A percentile compares a stretch with the other conserved stretches of the same genome.
These are phyloP conservation scores for Fonsecaea pedrosoi DNA, from an alignment of 2,329 filamentous ascomycete species.

Conservation along the genomic window DNA sequence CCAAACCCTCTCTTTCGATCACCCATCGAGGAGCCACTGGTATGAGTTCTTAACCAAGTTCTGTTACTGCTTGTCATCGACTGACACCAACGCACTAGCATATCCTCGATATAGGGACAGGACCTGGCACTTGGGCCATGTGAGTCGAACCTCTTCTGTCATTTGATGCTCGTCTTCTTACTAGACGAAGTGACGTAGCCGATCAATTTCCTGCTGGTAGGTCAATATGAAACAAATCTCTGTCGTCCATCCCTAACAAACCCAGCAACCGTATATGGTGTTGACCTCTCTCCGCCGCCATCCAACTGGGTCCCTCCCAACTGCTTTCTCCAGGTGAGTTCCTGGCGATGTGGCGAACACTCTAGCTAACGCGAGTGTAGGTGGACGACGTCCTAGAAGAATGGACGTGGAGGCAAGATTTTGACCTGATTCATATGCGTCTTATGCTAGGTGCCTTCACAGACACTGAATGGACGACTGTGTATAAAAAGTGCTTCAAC, in stretches of 20 bases:
- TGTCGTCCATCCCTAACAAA: background rate
- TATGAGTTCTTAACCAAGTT: background rate
- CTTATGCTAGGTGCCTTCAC: conserved; percentile 38
- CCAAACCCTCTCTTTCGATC: conserved; percentile 36
- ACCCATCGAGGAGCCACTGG: conserved; percentile 22
- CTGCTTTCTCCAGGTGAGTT: conserved; percentile 37
- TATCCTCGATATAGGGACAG: conserved; percentile 41
- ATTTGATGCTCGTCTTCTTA: background rate
- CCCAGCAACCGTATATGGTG: conserved; percentile 35
- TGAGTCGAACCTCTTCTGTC: conserved; percentile 5
- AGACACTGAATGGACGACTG: conserved; percentile 14
- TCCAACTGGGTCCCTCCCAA: conserved; percentile 40
- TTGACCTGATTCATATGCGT: conserved; percentile 37
- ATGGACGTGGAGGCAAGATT: conserved; percentile 35
- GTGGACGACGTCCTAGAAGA: conserved; percentile 36
- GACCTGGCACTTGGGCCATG: conserved; percentile 40
- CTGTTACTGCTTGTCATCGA: background rate
- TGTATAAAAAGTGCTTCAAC: conserved; percentile 35
- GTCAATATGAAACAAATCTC: background rate
- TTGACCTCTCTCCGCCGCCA: conserved; percentile 39
- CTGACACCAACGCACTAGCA: conserved; percentile 26
- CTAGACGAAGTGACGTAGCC: conserved; percentile 28
- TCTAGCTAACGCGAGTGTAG: background rate
- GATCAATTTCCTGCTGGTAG: conserved; percentile 33
- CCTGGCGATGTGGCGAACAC: background rate